Base-by-base conservation (phyloP, 352 stramenopile species). In the Globisporangium lucens region DNA sequence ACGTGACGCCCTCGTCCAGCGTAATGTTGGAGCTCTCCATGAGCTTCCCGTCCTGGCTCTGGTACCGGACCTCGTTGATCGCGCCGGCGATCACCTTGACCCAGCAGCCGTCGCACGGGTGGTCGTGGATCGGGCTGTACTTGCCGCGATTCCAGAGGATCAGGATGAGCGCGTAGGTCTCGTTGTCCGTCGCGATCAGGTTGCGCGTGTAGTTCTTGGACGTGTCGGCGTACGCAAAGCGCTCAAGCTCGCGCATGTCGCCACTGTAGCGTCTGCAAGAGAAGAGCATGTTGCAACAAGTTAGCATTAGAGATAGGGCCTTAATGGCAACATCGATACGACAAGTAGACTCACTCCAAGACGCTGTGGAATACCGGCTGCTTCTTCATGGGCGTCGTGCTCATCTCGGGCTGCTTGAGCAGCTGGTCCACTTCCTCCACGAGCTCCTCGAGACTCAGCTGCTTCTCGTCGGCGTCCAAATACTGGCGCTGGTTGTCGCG, bases 101-200 rank as follows among this genome's bases (percentile, higher is more conserved):
- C 85, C 85, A 95, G 71, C 89, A 97, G 30, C 88, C 89, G 65
- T 96, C 88, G 65, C 87, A 91, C 47, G 84, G 89, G 70, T 97
- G 89, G 76, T 97, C 88, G 75, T 97, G 89, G 74, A 97, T 94
- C 20, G 85, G 88, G 33, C 80, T 78, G 73, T 82, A 83, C 76
- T 82, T 82, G 57, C 74, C 80, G 22, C 85, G 78, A 77, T 95
- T 98, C 94, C 94, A 98, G 74, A 95, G 96, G 33, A 98, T 75
- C 36, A 98, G 58, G 47, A 98, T 85, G n/a, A 98, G 79, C n/a
- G 92, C 94, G 75, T 95, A 98, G 5, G 79, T 91, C 72, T 92
- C 73, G 69, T 93, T 66, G 74, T 98, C 93, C 2, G 89, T 97
- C 4, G 87, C 79, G 67, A 98, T 87, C 7, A 97, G 69, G 72